Evolutionary conservation across 23 red algal genomes (phyloP).

Genomic region (Pyropia haitanensis): DNA sequence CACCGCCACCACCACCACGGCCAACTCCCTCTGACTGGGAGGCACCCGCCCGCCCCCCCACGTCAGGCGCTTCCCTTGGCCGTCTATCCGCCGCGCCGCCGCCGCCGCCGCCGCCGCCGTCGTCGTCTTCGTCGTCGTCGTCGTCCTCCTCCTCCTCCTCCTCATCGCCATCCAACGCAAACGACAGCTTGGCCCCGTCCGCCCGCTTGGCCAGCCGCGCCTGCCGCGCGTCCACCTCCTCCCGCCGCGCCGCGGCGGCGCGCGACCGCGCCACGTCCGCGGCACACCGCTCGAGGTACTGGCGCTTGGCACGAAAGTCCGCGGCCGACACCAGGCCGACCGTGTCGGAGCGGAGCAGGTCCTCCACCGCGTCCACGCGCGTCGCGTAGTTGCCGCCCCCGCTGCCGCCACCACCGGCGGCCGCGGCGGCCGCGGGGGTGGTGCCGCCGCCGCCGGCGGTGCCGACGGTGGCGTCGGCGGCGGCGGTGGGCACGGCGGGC

Average conservation of each 20-base stretch:
- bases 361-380: slow-evolving; percentile 44
- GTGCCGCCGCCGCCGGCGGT: too few species aligned
- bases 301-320: slow-evolving; percentile 56
- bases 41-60: too few species aligned
- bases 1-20: too few species aligned
- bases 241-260: neutral
- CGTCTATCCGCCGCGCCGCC: neutral
- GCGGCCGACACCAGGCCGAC: slow-evolving; percentile 65
- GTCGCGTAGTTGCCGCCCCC: slow-evolving; percentile 35
- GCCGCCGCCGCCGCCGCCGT: neutral
- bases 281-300: slow-evolving; percentile 46
- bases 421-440: slow-evolving; percentile 13
- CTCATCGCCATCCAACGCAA: neutral
- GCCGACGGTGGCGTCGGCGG: too few species aligned
- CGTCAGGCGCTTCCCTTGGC: too few species aligned
- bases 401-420: slow-evolving; percentile 12
- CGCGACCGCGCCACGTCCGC: slow-evolving; percentile 21
- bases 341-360: slow-evolving; percentile 59
- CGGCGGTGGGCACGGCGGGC: too few species aligned
- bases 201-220: neutral
- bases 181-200: slow-evolving; percentile 3
- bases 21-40: too few species aligned
- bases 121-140: neutral
- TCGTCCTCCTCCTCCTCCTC: slow-evolving; percentile 1
- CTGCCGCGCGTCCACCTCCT: slow-evolving; percentile 7